Percentiles rank a stretch among this genome's conserved stretches.
These are phyloP conservation scores for Ambrosia hybrid DNA, from an alignment of 140 eudicot species.

Conservation along the genomic window DNA sequence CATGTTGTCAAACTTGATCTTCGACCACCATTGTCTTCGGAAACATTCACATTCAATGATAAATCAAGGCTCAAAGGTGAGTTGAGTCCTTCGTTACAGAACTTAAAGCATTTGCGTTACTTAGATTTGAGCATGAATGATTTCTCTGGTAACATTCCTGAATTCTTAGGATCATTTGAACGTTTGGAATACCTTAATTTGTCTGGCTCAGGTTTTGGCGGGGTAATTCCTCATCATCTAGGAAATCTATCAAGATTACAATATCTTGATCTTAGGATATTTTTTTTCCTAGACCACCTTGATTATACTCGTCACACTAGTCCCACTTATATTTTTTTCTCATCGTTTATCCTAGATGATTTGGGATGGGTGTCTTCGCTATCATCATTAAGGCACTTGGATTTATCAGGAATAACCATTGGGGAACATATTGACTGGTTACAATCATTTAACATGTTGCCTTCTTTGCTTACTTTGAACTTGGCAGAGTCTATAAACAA, in stretches of 20 bases:
- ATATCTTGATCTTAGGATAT: constrained; percentile 2
- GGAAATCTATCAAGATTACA: neutral
- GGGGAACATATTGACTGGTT: neutral
- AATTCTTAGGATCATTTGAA: neutral
- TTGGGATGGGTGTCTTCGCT: neutral
- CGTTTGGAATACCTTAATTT: constrained; percentile 11
- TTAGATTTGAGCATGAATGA: constrained; percentile 9
- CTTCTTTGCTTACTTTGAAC: constrained; percentile 19
- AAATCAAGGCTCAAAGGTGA: neutral
- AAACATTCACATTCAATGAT: too few relatives aligned
- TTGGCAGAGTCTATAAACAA: neutral
- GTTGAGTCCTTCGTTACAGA: constrained; percentile 6
- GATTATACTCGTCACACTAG: neutral
- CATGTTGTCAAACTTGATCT: constrained; percentile 9
- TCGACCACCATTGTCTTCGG: neutral
- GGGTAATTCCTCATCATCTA: too few relatives aligned
- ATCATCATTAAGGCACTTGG: too few relatives aligned
- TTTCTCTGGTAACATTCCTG: constrained; percentile 4
- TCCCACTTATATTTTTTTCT: too few relatives aligned
- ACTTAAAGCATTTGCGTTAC: constrained; percentile 12
- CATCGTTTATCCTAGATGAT: neutral
- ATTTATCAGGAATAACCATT: too few relatives aligned
- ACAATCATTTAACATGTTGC: neutral
- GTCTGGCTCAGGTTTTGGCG: neutral
- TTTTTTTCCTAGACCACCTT: too few relatives aligned